Percentiles rank a stretch among this genome's conserved stretches.
Conservation (phyloP, 108 stramenopile species). For the Cyclotella kingstonii region DNA sequence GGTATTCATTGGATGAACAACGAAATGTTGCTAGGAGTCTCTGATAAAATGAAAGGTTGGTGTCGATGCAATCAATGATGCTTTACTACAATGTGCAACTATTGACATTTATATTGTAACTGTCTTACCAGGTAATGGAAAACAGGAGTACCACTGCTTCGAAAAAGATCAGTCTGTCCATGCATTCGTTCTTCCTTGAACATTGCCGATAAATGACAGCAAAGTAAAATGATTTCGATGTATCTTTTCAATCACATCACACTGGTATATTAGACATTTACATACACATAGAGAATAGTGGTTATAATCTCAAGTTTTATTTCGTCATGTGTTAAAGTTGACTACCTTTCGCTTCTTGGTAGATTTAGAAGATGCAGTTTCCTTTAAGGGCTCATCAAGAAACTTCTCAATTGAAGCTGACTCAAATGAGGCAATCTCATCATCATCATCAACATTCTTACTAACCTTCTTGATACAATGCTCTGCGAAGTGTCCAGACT, state of each 20-base stretch:
- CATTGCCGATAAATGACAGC: neutral
- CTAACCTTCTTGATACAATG: conserved; percentile 58
- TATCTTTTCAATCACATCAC: no score
- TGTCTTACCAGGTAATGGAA: conserved; percentile 10
- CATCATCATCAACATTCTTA: conserved; percentile 17
- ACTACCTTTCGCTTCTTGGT: conserved; percentile 26
- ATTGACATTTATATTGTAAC: no score
- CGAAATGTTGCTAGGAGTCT: conserved; percentile 67
- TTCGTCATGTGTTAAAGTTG: conserved; percentile 10
- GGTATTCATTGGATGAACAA: conserved; percentile 71
- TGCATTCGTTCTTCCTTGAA: conserved; percentile 63
- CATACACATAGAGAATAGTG: no score
- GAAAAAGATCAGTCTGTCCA: conserved; percentile 77
- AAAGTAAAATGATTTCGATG: no score
- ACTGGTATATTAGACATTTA: no score
- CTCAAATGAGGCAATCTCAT: conserved; percentile 12
- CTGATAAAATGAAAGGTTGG: conserved; percentile 78
- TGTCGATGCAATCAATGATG: no score
- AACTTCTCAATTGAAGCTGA: conserved; percentile 30
- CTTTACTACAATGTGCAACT: no score
- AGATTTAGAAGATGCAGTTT: neutral
- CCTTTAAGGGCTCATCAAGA: conserved; percentile 13
- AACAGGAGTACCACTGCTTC: conserved; percentile 61
- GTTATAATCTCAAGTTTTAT: no score
- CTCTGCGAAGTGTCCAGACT: conserved; percentile 49